These are phyloP conservation scores for Coleophoma eucalyptorum DNA, from an alignment of 2,329 filamentous ascomycete genomes.

Conservation along the genomic window DNA sequence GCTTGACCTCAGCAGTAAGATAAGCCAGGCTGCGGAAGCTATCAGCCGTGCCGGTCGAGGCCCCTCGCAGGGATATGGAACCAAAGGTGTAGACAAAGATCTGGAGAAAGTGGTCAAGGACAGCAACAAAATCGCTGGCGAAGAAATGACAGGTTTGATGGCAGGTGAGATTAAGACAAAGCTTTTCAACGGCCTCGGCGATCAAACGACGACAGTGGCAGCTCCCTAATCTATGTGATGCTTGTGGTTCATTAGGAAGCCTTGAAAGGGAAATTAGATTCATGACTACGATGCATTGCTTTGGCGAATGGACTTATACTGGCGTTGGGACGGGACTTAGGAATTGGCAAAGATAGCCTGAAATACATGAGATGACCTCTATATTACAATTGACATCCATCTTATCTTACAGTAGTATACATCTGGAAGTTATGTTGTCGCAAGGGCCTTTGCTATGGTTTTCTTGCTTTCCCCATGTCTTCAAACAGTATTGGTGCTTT, in stretches of 20 bases:
- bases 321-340: no score
- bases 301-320: no score
- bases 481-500: not conserved
- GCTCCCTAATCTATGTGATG: no score
- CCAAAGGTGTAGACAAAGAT: slow-evolving; percentile 36
- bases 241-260: no score
- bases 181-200: slow-evolving; percentile 36
- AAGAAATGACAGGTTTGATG: slow-evolving; percentile 40
- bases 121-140: slow-evolving; percentile 52
- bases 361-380: no score
- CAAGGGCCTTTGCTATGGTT: no score
- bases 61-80: slow-evolving; percentile 10
- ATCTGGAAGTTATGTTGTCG: no score
- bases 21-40: slow-evolving; percentile 55
- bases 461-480: not conserved
- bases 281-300: no score
- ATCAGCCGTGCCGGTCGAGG: slow-evolving; percentile 32
- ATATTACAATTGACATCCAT: no score
- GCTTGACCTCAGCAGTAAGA: slow-evolving; percentile 79
- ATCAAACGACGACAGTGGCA: slow-evolving; percentile 3
- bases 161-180: slow-evolving; percentile 44
- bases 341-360: no score
- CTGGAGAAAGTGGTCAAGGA: slow-evolving; percentile 51
- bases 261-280: no score
- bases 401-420: no score